phyloP scores from a whole-genome alignment of 345 rosid species.

The Isatis tinctoria region DNA sequence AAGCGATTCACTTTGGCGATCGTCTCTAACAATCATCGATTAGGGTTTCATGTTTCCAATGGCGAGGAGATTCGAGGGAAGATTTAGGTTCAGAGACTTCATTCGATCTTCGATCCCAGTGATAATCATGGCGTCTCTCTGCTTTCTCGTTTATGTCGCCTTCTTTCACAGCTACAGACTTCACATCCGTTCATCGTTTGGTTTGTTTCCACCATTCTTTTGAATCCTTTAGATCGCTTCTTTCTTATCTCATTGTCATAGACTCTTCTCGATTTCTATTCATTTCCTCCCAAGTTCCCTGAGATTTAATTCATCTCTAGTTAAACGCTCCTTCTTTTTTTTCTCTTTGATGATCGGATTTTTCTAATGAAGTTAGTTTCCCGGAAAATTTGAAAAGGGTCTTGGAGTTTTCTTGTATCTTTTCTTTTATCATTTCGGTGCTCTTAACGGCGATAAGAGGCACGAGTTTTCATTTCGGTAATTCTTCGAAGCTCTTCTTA shows the following conservation, averaged over 20 bases:
- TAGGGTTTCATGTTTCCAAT: not conserved
- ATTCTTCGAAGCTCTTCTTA: not conserved
- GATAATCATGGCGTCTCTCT: not conserved
- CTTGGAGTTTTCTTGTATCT: not conserved
- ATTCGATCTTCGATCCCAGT: not conserved
- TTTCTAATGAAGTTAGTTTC: not conserved
- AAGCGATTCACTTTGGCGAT: not conserved
- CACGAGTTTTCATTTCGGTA: not conserved
- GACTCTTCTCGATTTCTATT: not conserved
- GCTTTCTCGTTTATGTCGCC: not conserved
- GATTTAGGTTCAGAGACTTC: not conserved
- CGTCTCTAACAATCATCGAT: not conserved
- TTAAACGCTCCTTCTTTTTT: not conserved
- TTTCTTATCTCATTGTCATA: slow-evolving; percentile 3
- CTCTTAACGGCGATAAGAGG: not conserved
- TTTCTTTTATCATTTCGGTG: not conserved
- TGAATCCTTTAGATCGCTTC: not conserved
- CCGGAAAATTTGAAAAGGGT: too few species aligned
- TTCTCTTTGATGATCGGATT: not conserved
- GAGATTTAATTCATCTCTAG: too few species aligned
- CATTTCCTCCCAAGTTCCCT: too few species aligned
- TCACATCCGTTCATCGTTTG: slow-evolving; percentile 29
- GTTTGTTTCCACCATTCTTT: slow-evolving; percentile 39
- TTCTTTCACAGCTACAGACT: slow-evolving; percentile 50
- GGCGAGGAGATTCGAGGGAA: not conserved